Percentiles rank a stretch among this genome's conserved stretches.
Conservation (phyloP, 768 basidiomycete genomes). For the Podaxis pistillaris region DNA sequence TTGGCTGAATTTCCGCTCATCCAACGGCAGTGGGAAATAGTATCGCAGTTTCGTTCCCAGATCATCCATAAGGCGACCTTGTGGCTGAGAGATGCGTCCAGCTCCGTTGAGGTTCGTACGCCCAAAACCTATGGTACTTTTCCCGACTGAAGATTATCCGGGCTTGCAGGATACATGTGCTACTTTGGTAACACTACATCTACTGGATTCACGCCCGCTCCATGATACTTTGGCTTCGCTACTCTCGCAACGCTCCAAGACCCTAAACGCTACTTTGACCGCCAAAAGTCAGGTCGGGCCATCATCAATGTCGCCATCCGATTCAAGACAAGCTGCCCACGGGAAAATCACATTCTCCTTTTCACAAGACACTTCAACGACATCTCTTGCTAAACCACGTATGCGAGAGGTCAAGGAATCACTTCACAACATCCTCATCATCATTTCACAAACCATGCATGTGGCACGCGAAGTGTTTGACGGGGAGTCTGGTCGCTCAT, state of each 20-base stretch:
- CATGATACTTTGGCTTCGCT: slow-evolving; percentile 68
- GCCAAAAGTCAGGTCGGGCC: slow-evolving; percentile 5
- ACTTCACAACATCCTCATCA: slow-evolving; percentile 49
- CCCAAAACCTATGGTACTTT: neutral
- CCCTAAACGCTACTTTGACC: slow-evolving; percentile 29
- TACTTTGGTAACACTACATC: slow-evolving; percentile 76
- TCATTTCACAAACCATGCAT: slow-evolving; percentile 57
- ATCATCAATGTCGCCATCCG: neutral
- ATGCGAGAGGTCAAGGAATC: slow-evolving; percentile 55
- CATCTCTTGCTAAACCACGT: slow-evolving; percentile 29
- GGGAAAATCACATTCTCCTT: slow-evolving; percentile 10
- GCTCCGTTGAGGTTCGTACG: slow-evolving; percentile 50
- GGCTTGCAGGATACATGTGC: slow-evolving; percentile 65
- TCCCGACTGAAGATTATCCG: slow-evolving; percentile 2
- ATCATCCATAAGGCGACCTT: slow-evolving; percentile 87
- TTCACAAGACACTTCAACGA: slow-evolving; percentile 4
- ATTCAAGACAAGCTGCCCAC: neutral
- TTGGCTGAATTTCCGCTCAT: slow-evolving; percentile 82
- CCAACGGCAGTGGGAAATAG: slow-evolving; percentile 90
- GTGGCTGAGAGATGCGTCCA: slow-evolving; percentile 61
- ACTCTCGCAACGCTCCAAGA: slow-evolving; percentile 67
- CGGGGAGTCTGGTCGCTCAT: slow-evolving; percentile 13
- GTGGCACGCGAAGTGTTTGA: slow-evolving; percentile 57
- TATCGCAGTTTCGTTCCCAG: slow-evolving; percentile 83
- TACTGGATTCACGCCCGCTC: slow-evolving; percentile 86